These are phyloP conservation scores for Apophysomyces trapeziformis DNA, from an alignment of 371 early-diverging fungal genomes.

Conservation along the genomic window DNA sequence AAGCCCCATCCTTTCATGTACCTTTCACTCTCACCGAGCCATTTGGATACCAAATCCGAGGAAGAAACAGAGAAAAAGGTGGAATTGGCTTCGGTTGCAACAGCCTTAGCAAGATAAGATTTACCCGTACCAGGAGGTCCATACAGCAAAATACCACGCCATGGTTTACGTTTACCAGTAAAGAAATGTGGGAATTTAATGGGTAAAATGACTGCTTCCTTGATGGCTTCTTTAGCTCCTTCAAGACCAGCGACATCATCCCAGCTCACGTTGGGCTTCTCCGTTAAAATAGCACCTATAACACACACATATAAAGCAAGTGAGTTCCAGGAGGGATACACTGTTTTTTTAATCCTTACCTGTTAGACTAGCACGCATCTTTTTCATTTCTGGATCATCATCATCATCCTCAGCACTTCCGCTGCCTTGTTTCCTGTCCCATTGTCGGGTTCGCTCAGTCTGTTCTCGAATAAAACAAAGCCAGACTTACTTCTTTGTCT, in stretches of 20 bases:
- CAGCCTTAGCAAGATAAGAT: slow-evolving; percentile 96
- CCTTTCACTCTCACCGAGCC: slow-evolving; percentile 98
- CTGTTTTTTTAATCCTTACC: slow-evolving; percentile 33
- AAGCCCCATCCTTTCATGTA: slow-evolving; percentile 18
- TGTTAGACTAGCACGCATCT: slow-evolving; percentile 80
- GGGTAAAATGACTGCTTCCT: slow-evolving; percentile 98
- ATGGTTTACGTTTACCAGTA: slow-evolving; percentile 93
- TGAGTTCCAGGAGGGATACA: not conserved
- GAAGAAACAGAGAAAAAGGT: slow-evolving; percentile 97
- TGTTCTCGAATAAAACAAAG: slow-evolving; percentile 36
- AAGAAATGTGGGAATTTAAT: slow-evolving; percentile 97
- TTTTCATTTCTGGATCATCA: slow-evolving; percentile 91
- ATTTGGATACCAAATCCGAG: slow-evolving; percentile 95
- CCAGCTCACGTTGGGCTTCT: slow-evolving; percentile 96
- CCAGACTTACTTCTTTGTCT: slow-evolving; percentile 55
- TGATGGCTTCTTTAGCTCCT: slow-evolving; percentile 96
- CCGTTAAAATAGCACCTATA: slow-evolving; percentile 85
- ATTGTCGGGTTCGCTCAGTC: slow-evolving; percentile 14
- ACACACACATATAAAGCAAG: slow-evolving; percentile 13
- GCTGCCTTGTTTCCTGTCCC: slow-evolving; percentile 21
- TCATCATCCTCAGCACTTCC: slow-evolving; percentile 62
- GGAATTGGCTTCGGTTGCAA: slow-evolving; percentile 95
- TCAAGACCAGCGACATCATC: slow-evolving; percentile 98
- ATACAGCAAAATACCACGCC: slow-evolving; percentile 97
- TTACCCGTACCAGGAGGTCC: slow-evolving; percentile 99